Base-by-base conservation (phyloP, 75 land plant genomes). In the Chamaecyparis obtusa region DNA sequence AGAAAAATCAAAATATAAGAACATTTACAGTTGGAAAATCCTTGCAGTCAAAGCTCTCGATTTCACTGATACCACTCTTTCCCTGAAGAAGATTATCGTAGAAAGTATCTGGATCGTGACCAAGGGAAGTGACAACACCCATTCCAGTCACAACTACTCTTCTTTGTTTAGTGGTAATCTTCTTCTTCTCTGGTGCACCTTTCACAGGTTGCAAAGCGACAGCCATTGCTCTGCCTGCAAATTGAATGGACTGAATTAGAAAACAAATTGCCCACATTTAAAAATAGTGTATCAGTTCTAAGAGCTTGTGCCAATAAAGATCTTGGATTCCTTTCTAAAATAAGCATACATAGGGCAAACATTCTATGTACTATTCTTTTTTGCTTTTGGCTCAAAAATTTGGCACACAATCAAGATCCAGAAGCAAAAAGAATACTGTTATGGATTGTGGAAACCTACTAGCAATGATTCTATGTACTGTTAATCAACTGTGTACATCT, bases 91-190 rank as follows among this genome's bases (percentile, higher is more conserved):
- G 91, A 54, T 90, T 91, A n/a, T 78, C 54, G 83, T 91, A 91
- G 86, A 90, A 91, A 36, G 87, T 84, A 56, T 90, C 91, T 71
- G 91, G 82, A 83, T 91, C 92, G 30, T 91, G 85, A 36, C 91
- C 92, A 72, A 90, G 91, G 46, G 87, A 88, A 75, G 92, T 90
- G 21, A 91, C 91, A 13, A 91, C 83, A 32, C 92, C 92, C 92
- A 91, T 91, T 37, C 92, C 92, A 48, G 92, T 91, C 17, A 91
- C 87, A 24, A 91, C 92, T n/a, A 91, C 92, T 85, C 92, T 91
- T 79, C 92, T 90, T 57, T 79, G 91, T 48, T 90, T 90, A n/a
- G 92, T 89, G 19, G 77, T 74, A 17, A 85, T 51, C 76, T 83
- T 91, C 64, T 51, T 51, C 55, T 87, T 89, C 84, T 91, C 91